Conservation (phyloP, 2,329 filamentous ascomycete genomes). For the Berkeleyomyces basicola region DNA sequence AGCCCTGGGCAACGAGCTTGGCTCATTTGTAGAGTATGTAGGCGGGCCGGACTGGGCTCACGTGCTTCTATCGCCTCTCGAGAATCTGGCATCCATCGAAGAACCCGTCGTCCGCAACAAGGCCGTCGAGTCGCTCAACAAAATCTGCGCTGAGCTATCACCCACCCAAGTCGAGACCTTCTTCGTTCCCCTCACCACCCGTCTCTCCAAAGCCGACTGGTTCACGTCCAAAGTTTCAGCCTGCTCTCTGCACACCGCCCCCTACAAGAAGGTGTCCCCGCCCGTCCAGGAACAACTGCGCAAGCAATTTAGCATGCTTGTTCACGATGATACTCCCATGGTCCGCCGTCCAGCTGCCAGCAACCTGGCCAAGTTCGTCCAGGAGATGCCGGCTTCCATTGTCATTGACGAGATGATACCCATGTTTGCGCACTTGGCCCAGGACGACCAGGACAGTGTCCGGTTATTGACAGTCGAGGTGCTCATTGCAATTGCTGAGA, state of each 20-base stretch:
- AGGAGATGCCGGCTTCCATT: constrained; percentile 80
- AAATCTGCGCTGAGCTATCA: constrained; percentile 88
- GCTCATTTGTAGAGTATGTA: constrained; percentile 93
- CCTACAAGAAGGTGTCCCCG: constrained; percentile 79
- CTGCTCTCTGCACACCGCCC: constrained; percentile 82
- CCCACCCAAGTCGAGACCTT: constrained; percentile 88
- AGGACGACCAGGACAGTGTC: constrained; percentile 96
- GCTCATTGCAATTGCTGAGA: constrained; percentile 88
- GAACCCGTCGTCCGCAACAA: constrained; percentile 96
- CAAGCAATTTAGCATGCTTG: constrained; percentile 79
- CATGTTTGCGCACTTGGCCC: constrained; percentile 89
- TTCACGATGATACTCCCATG: constrained; percentile 98
- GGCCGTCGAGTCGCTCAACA: constrained; percentile 98
- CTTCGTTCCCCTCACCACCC: constrained; percentile 88
- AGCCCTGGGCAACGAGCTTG: constrained; percentile 89
- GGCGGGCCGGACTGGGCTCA: constrained; percentile 87
- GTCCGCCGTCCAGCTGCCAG: constrained; percentile 92
- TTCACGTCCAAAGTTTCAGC: constrained; percentile 99
- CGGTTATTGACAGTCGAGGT: constrained; percentile 91
- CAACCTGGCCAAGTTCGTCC: constrained; percentile 93
- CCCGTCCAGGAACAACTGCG: constrained; percentile 81
- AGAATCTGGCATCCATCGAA: constrained; percentile 96
- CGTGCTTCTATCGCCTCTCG: constrained; percentile 87
- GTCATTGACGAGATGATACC: constrained; percentile 99
- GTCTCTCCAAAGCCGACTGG: constrained; percentile 98